Evolutionary conservation across 805 yeast species (phyloP).

Genomic region (Schwanniomyces occidentalis): DNA sequence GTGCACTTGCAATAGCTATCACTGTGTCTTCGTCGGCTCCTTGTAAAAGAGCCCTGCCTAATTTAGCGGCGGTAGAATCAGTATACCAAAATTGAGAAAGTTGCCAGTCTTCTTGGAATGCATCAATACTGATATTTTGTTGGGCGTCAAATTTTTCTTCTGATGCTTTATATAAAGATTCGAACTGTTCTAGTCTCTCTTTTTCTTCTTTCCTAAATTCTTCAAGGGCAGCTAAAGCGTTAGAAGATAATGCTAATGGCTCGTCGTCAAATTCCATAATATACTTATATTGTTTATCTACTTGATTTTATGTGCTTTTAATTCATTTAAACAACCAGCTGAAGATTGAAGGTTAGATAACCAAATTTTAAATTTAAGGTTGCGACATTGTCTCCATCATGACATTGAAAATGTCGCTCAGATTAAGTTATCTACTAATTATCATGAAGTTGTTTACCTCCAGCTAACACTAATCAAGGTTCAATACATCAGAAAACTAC

Average conservation of each 20-base stretch:
- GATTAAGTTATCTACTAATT: no score
- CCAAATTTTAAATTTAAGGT: no score
- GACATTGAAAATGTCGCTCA: no score
- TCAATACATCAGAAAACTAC: no score
- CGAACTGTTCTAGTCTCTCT: constrained; percentile 55
- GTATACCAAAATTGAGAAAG: constrained; percentile 90
- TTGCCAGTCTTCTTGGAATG: constrained; percentile 91
- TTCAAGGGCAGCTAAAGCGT: constrained; percentile 55
- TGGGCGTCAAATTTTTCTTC: constrained; percentile 52
- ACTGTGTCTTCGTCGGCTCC: constrained; percentile 75
- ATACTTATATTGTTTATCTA: no score
- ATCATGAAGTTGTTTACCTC: no score
- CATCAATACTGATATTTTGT: constrained; percentile 56
- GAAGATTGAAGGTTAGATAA: no score
- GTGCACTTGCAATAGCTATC: constrained; percentile 81
- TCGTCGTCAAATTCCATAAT: constrained; percentile 44
- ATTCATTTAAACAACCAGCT: no score
- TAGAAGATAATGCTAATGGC: constrained; percentile 45
- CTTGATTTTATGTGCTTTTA: no score
- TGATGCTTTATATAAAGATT: constrained; percentile 52
- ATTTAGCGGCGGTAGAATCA: constrained; percentile 65
- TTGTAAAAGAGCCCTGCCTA: constrained; percentile 71
- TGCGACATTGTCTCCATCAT: no score
- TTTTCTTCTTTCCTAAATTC: constrained; percentile 69
- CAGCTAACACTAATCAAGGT: no score